Base-by-base conservation (phyloP, 2,329 filamentous ascomycete species). In the Pestalotiopsis fici region DNA sequence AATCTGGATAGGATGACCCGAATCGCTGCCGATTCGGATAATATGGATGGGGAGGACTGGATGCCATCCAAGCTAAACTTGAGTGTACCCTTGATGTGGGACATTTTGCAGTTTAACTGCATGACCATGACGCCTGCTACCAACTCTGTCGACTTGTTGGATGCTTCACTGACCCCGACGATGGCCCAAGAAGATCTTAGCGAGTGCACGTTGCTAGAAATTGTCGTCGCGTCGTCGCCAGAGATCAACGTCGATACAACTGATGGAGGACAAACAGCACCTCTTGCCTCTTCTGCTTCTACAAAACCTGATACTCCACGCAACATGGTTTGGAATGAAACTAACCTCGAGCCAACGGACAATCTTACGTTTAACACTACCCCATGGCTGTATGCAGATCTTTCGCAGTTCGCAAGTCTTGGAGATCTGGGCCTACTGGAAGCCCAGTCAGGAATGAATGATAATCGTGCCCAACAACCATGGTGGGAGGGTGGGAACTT, bases 21-120 rank as follows among this genome's bases (percentile, higher is more conserved):
- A 0, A 85, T 86, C 21, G 84, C 84, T 2, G 81, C 83, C 3
- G 83, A 83, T 2, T 81, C 83, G 0, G 83, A 85, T 7, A 81
- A 74, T 7, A 79, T 84, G 67, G 83, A 85, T 39, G 79, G 81
- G 15, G 82, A 85, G 66, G 83, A 85, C 70, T 86, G 84, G 84
- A 82, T 85, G 75, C 84, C 84, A 0, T 85, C 83, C 25, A 83
- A 83, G 60, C 86, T 86, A 59, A 82, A 85, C 69, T 83, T 86
- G 43, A 86, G 83, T 67, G 82, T 86, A 0, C 82, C 83, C 1
- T 71, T 86, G 4, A 86, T 86, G 84, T 86, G 84, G 84, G 82
- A 85, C 47, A 82, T 86, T 11, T 73, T 86, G 3, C 83, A 85
- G 65, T 82, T 85, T 71, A 84, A 82, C 71, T 84, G 77, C 35